phyloP scores from a whole-genome alignment of 2,329 filamentous ascomycete genomes.

The Arachnomyces sp. region DNA sequence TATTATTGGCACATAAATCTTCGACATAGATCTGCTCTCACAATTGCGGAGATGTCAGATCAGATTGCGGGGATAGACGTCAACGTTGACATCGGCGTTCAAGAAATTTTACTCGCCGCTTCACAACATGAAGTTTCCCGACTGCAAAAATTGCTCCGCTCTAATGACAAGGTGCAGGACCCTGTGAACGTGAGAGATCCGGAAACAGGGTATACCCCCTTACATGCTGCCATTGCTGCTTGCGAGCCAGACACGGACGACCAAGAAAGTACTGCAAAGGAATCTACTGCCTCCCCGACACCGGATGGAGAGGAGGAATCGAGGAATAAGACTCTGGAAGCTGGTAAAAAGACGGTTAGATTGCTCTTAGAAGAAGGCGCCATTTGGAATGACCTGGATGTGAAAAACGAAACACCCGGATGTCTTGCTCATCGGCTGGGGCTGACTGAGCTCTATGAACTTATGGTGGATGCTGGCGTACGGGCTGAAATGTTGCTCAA shows the following conservation, averaged over 20 bases:
- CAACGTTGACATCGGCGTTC: constrained; percentile 36
- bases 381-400: constrained; percentile 95
- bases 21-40: too few relatives aligned
- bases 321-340: constrained; percentile 40
- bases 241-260: constrained; percentile 43
- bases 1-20: too few relatives aligned
- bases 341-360: constrained; percentile 60
- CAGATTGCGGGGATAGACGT: constrained; percentile 19
- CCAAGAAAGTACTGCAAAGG: constrained; percentile 10
- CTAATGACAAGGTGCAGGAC: constrained; percentile 37
- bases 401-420: constrained; percentile 80
- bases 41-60: constrained; percentile 8
- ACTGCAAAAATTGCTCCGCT: constrained; percentile 62
- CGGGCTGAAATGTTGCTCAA: constrained; percentile 81
- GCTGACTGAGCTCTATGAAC: constrained; percentile 62
- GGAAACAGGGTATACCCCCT: constrained; percentile 74
- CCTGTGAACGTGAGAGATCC: constrained; percentile 73
- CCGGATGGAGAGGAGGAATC: constrained; percentile 22
- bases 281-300: constrained; percentile 16
- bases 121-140: constrained; percentile 59
- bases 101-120: constrained; percentile 59
- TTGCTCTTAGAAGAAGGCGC: constrained; percentile 80
- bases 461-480: constrained; percentile 84
- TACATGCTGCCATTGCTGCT: constrained; percentile 83
- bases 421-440: constrained; percentile 70